Percentiles rank a stretch among this genome's conserved stretches.
Evolutionary conservation across 495 filamentous ascomycete species (phyloP).

Genomic region (Penicillium pulvis): DNA sequence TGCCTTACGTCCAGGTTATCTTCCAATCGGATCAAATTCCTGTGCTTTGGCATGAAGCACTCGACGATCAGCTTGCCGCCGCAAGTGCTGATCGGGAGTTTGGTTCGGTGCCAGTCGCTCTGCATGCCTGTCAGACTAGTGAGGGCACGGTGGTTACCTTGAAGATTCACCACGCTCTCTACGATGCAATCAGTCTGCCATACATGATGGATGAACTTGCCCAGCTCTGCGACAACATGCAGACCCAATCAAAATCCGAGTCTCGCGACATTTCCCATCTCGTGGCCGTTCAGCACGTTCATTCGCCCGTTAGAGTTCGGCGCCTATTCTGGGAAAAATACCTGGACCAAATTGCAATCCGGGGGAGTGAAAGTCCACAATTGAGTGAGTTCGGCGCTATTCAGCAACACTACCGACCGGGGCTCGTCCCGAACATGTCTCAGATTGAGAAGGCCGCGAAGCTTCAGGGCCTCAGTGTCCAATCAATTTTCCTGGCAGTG

Average conservation of each 20-base stretch:
- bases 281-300: conserved; percentile 32
- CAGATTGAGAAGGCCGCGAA: conserved; percentile 31
- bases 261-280: conserved; percentile 28
- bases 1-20: conserved; percentile 32
- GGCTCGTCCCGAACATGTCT: conserved; percentile 31
- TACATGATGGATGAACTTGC: conserved; percentile 27
- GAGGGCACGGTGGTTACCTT: conserved; percentile 27
- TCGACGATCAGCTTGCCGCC: conserved; percentile 11
- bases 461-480: conserved; percentile 32
- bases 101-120: conserved; percentile 24
- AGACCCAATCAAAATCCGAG: conserved; percentile 6
- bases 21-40: conserved; percentile 23
- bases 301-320: conserved; percentile 28
- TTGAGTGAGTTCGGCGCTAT: conserved; percentile 22
- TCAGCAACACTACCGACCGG: conserved; percentile 31
- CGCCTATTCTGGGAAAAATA: conserved; percentile 37
- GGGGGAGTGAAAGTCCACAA: neutral
- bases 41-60: conserved; percentile 29
- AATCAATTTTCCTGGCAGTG: conserved; percentile 37
- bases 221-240: conserved; percentile 17
- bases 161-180: conserved; percentile 43
- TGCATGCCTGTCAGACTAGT: conserved; percentile 30
- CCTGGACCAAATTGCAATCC: conserved; percentile 24
- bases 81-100: conserved; percentile 14
- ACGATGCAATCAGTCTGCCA: conserved; percentile 38